Base-by-base conservation (phyloP, 2,329 filamentous ascomycete species). In the Trichoderma koningiopsis region DNA sequence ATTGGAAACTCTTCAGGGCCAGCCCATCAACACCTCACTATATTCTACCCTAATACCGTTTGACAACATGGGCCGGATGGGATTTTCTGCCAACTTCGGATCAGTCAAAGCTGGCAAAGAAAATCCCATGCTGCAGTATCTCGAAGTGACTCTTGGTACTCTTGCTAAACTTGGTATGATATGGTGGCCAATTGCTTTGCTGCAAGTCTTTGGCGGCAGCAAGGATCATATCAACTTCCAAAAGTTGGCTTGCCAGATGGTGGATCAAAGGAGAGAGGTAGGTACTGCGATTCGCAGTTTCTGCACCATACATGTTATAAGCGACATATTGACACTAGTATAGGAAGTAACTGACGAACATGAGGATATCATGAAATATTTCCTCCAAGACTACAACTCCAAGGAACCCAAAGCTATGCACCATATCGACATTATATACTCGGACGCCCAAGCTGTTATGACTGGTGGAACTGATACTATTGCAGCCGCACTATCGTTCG, bases 1-100 rank as follows among this genome's bases (percentile, higher is more conserved):
- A 22, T 11, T 76, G 10, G 70, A 60, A 2, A 68, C 73, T n/a
- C 29, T 74, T 5, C 27, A 68, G 5, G 70, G 72, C 19, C 64
- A 65, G 6, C 70, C 73, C 0, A 66, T 77, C 56, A 64, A 77
- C 24, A 73, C 73, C 1, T 71, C 75, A 3, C 66, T 73, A n/a
- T 76, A 75, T 60, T 72, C 75, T 2, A 68, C 70, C 8, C 70
- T 77, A 27, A 74, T 77, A 5, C 71, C 74, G 2, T 77, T 77
- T 56, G 75, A 77, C n/a, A 75, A 76, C 22, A 77, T 75, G 72
- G 76, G 76, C 19, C 73, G 72, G 4, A 70, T 76, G 24, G 76
- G 74, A 2, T 77, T 74, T 59, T 73, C 74, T 0, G 68, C 69
- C 13, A 73, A 75, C 11, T 77, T 77, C 16, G 71, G 71, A 1